Evolutionary conservation across 441 rosid genomes (phyloP).

Genomic region (Populus hybrid): DNA sequence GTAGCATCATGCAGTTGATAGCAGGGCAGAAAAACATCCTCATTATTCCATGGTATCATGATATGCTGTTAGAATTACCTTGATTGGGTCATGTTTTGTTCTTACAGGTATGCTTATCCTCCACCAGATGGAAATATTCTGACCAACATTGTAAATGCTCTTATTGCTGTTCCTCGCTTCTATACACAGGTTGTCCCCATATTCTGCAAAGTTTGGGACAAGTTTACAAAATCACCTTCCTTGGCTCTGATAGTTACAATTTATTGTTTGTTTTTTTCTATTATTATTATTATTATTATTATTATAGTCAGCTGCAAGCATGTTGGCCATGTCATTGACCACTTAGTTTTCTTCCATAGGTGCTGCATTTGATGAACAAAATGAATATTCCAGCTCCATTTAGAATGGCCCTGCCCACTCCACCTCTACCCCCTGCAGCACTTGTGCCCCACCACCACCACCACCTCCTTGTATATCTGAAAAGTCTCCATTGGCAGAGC

Average conservation of each 20-base stretch:
- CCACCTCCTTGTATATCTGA: slow-evolving; percentile 36
- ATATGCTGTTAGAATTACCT: neutral
- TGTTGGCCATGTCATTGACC: slow-evolving; percentile 4
- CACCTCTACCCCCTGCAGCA: slow-evolving; percentile 72
- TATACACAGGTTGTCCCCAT: slow-evolving; percentile 72
- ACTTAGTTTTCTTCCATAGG: slow-evolving; percentile 34
- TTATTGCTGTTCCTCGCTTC: slow-evolving; percentile 90
- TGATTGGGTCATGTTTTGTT: slow-evolving; percentile 2
- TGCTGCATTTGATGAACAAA: slow-evolving; percentile 97
- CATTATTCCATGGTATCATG: neutral
- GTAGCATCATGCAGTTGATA: neutral
- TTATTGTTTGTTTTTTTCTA: neutral
- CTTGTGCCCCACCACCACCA: slow-evolving; percentile 37
- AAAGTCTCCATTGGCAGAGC: slow-evolving; percentile 40
- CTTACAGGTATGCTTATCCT: slow-evolving; percentile 90
- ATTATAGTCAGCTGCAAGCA: neutral
- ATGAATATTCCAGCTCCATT: slow-evolving; percentile 98
- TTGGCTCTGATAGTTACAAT: neutral
- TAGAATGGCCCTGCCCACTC: slow-evolving; percentile 90
- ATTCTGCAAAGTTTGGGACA: slow-evolving; percentile 17
- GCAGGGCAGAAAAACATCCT: neutral
- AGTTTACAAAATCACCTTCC: slow-evolving; percentile 1
- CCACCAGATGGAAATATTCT: slow-evolving; percentile 95
- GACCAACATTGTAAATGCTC: slow-evolving; percentile 93
- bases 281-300: no score